These are phyloP conservation scores for Musa acuminata DNA, from an alignment of 176 grass and related monocot genomes.

Conservation along the genomic window DNA sequence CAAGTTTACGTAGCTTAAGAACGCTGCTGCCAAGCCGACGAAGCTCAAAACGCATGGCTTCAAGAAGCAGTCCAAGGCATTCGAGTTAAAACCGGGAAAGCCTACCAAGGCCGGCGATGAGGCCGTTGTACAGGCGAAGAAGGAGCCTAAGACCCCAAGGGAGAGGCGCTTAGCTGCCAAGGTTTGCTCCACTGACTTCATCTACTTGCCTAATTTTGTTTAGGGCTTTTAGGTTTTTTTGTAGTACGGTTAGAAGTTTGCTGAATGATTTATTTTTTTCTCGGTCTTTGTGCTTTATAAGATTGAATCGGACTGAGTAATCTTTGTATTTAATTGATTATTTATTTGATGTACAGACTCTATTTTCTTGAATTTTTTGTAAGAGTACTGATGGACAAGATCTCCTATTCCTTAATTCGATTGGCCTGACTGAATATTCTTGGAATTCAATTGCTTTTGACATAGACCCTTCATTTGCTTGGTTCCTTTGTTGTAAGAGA, in stretches of 20 bases:
- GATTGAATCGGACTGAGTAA: too few species aligned
- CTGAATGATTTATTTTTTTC: too few species aligned
- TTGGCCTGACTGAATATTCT: too few species aligned
- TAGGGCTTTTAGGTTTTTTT: not conserved
- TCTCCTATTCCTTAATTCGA: too few species aligned
- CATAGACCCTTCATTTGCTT: too few species aligned
- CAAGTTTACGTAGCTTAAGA: not conserved
- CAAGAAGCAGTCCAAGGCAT: not conserved
- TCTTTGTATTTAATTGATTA: too few species aligned
- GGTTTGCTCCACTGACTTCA: not conserved
- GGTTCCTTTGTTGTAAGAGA: too few species aligned
- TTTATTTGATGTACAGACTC: not conserved
- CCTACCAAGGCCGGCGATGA: not conserved
- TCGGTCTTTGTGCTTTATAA: too few species aligned
- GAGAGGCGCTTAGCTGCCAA: not conserved
- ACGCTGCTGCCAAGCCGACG: not conserved
- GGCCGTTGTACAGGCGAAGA: not conserved
- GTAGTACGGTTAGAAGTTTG: too few species aligned
- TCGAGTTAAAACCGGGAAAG: not conserved
- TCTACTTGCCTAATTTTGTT: not conserved
- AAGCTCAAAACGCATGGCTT: not conserved
- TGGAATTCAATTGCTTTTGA: too few species aligned
- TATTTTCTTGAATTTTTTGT: not conserved
- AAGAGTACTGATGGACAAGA: not conserved
- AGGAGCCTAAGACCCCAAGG: not conserved